Evolutionary conservation across 2,329 filamentous ascomycete species (phyloP).

Genomic region (Apiospora pterosperma): DNA sequence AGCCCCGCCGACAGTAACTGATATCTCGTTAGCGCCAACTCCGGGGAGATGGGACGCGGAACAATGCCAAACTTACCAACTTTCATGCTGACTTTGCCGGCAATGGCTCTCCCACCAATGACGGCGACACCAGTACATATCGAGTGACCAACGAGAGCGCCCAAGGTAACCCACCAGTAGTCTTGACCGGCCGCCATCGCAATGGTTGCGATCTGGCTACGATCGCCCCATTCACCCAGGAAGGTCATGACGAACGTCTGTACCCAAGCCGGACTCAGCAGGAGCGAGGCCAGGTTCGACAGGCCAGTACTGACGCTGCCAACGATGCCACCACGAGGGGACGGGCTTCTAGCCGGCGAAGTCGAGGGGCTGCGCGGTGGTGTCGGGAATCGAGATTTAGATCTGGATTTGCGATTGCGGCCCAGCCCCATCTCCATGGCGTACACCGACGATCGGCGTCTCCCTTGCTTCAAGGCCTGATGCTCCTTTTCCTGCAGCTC

Average conservation of each 20-base stretch:
- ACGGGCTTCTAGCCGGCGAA: conserved; percentile 63
- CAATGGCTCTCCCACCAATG: conserved; percentile 86
- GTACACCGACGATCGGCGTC: conserved; percentile 67
- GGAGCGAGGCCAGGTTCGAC: conserved; percentile 79
- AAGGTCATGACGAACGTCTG: conserved; percentile 99
- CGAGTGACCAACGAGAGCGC: conserved; percentile 80
- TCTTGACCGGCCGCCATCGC: conserved; percentile 98
- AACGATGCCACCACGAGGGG: conserved; percentile 35
- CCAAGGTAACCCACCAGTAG: conserved; percentile 97
- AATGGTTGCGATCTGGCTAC: conserved; percentile 96
- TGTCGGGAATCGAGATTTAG: conserved; percentile 73
- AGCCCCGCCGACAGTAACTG: conserved; percentile 90
- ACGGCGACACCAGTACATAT: conserved; percentile 91
- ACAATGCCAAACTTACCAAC: conserved; percentile 68
- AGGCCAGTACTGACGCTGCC: conserved; percentile 49
- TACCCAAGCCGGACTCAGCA: conserved; percentile 95
- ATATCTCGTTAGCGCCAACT: neutral
- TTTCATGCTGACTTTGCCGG: conserved; percentile 89
- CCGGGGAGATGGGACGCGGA: neutral
- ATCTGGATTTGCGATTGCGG: conserved; percentile 63
- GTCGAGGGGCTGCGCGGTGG: conserved; percentile 76
- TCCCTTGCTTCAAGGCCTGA: conserved; percentile 61
- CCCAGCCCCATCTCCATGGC: conserved; percentile 76
- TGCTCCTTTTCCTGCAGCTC: conserved; percentile 94
- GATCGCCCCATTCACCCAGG: conserved; percentile 95